Percentiles rank a stretch among this genome's conserved stretches.
These are phyloP conservation scores for Septoria petroselini DNA, from an alignment of 2,329 filamentous ascomycete species.

Conservation along the genomic window DNA sequence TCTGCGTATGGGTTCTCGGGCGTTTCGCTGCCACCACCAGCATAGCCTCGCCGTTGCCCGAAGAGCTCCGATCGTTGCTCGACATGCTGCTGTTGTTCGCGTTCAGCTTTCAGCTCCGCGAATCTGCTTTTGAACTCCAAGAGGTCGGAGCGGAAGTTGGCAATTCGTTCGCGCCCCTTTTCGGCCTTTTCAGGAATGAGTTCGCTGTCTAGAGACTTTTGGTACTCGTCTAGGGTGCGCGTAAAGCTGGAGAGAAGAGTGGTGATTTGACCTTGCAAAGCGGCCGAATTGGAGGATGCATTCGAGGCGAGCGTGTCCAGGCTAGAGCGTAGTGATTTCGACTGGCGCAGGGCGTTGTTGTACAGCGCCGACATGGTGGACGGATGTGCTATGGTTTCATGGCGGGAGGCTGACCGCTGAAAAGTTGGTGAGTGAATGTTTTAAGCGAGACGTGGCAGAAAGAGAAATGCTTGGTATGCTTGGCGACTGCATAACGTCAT, in stretches of 20 bases:
- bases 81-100: slow-evolving; percentile 58
- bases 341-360: slow-evolving; percentile 82
- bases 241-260: slow-evolving; percentile 77
- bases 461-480: too few species aligned
- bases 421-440: too few species aligned
- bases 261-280: slow-evolving; percentile 65
- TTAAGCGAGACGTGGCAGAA: too few species aligned
- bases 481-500: too few species aligned
- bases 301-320: slow-evolving; percentile 65
- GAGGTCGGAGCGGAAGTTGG: slow-evolving; percentile 80
- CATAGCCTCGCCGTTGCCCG: slow-evolving; percentile 71
- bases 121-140: slow-evolving; percentile 75
- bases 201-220: slow-evolving; percentile 78
- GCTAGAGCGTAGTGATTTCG: slow-evolving; percentile 72
- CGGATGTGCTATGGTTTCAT: slow-evolving; percentile 3
- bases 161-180: slow-evolving; percentile 80
- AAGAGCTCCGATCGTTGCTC: slow-evolving; percentile 72
- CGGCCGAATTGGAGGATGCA: slow-evolving; percentile 56
- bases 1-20: slow-evolving; percentile 93
- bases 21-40: slow-evolving; percentile 50
- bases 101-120: slow-evolving; percentile 69
- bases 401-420: background rate
- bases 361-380: slow-evolving; percentile 58
- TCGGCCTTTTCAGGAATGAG: slow-evolving; percentile 87
- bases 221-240: slow-evolving; percentile 90